Conservation (phyloP, 257 asterid species). For the Craterostigma plantagineum region DNA sequence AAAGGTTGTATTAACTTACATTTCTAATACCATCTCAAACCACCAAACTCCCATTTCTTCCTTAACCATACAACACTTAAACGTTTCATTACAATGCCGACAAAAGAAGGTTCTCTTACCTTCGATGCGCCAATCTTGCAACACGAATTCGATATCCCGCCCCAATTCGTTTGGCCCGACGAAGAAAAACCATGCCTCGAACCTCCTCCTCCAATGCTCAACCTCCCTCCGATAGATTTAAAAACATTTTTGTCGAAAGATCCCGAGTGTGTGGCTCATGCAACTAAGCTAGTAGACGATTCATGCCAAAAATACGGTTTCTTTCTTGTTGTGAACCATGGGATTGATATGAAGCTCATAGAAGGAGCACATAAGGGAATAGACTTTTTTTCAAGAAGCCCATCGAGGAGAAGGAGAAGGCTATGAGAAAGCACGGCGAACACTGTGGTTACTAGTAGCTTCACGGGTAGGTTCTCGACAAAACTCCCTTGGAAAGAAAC, state of each 20-base stretch:
- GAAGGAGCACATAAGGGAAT: slow-evolving; percentile 42
- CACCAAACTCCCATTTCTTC: no score
- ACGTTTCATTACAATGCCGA: no score
- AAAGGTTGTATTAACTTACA: no score
- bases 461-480: slow-evolving; percentile 70
- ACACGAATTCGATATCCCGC: slow-evolving; percentile 31
- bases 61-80: no score
- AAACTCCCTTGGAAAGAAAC: slow-evolving; percentile 97
- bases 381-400: slow-evolving; percentile 55
- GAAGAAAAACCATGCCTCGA: slow-evolving; percentile 42
- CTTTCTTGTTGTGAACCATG: slow-evolving; percentile 65
- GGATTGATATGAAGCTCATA: slow-evolving; percentile 21
- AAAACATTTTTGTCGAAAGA: slow-evolving; percentile 55
- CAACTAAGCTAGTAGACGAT: slow-evolving; percentile 40
- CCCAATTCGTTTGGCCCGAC: slow-evolving; percentile 83
- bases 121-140: slow-evolving; percentile 36
- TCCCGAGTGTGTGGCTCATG: slow-evolving; percentile 21
- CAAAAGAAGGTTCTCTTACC: slow-evolving; percentile 3
- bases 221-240: slow-evolving; percentile 49
- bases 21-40: no score
- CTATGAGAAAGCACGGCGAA: slow-evolving; percentile 50
- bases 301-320: slow-evolving; percentile 60
- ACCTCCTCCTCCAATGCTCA: slow-evolving; percentile 22
- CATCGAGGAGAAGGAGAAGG: slow-evolving; percentile 34
- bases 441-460: slow-evolving; percentile 89